Conservation (phyloP, 495 filamentous ascomycete genomes). For the Annulohypoxylon maeteangense region DNA sequence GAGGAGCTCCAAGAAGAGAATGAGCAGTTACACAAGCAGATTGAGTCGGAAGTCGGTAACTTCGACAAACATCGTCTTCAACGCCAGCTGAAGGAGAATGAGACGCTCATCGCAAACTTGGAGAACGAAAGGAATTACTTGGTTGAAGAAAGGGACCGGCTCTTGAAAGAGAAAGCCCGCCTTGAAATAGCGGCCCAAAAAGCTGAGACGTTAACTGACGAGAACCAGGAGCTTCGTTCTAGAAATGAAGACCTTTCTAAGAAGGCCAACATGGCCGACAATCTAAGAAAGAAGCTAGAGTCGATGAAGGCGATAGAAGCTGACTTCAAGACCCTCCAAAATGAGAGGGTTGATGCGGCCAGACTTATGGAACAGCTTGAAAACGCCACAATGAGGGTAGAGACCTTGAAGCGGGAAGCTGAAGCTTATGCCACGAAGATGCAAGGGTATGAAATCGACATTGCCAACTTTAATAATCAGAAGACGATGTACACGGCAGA, state of each 20-base stretch:
- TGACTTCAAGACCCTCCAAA: slow-evolving; percentile 56
- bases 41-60: slow-evolving; percentile 59
- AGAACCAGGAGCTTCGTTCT: slow-evolving; percentile 72
- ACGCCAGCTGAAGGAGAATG: slow-evolving; percentile 43
- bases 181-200: slow-evolving; percentile 57
- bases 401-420: slow-evolving; percentile 41
- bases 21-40: slow-evolving; percentile 69
- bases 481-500: slow-evolving; percentile 42
- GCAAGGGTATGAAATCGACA: slow-evolving; percentile 48
- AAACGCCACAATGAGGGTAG: slow-evolving; percentile 44
- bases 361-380: slow-evolving; percentile 61
- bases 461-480: slow-evolving; percentile 45
- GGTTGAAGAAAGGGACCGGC: slow-evolving; percentile 51
- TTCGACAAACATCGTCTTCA: slow-evolving; percentile 47
- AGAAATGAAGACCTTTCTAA: slow-evolving; percentile 79
- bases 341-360: slow-evolving; percentile 55
- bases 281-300: slow-evolving; percentile 79
- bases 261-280: slow-evolving; percentile 80
- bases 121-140: slow-evolving; percentile 57
- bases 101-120: slow-evolving; percentile 49
- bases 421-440: slow-evolving; percentile 48
- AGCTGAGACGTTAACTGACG: slow-evolving; percentile 59
- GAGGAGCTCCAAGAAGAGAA: slow-evolving; percentile 62
- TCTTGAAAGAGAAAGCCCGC: slow-evolving; percentile 57
- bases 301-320: slow-evolving; percentile 56